A percentile compares a stretch with the other conserved stretches of the same genome.
phyloP scores from a whole-genome alignment of 805 yeast genomes.

The Candida sonorensis region DNA sequence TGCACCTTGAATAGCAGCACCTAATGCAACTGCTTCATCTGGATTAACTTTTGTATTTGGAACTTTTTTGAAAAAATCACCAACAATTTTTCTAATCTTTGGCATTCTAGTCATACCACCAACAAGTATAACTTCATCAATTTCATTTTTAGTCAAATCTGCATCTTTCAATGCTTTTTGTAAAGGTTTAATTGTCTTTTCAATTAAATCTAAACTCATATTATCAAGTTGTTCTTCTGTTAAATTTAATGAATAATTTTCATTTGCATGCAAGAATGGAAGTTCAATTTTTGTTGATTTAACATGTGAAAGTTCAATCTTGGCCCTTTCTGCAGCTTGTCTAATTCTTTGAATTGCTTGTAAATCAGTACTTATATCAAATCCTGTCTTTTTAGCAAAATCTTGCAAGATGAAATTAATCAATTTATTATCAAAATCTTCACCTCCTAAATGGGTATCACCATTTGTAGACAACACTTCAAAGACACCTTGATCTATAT shows the following conservation, averaged over 20 bases:
- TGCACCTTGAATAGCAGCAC: conserved; percentile 98
- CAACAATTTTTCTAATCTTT: conserved; percentile 73
- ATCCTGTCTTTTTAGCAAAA: conserved; percentile 68
- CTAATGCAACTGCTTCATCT: conserved; percentile 90
- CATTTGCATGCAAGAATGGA: conserved; percentile 61
- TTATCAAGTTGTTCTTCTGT: conserved; percentile 46
- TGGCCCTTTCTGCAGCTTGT: conserved; percentile 86
- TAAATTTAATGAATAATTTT: conserved; percentile 36
- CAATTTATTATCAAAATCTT: conserved; percentile 78
- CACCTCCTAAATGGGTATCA: conserved; percentile 89
- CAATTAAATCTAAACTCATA: conserved; percentile 50
- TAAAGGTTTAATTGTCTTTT: conserved; percentile 69
- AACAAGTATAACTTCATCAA: conserved; percentile 76
- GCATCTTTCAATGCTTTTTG: conserved; percentile 82
- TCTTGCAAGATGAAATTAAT: conserved; percentile 73
- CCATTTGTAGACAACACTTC: conserved; percentile 96
- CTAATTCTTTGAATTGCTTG: conserved; percentile 81
- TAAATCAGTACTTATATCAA: conserved; percentile 55
- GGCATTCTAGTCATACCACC: conserved; percentile 96
- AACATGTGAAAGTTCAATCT: conserved; percentile 76
- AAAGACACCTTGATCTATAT: conserved; percentile 94
- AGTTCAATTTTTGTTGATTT: conserved; percentile 68
- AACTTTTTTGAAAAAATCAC: conserved; percentile 68
- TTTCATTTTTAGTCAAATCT: conserved; percentile 53
- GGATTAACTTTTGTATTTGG: conserved; percentile 94